Conservation (phyloP, 2,329 filamentous ascomycete species). For the Trichoderma atrobrunneum region DNA sequence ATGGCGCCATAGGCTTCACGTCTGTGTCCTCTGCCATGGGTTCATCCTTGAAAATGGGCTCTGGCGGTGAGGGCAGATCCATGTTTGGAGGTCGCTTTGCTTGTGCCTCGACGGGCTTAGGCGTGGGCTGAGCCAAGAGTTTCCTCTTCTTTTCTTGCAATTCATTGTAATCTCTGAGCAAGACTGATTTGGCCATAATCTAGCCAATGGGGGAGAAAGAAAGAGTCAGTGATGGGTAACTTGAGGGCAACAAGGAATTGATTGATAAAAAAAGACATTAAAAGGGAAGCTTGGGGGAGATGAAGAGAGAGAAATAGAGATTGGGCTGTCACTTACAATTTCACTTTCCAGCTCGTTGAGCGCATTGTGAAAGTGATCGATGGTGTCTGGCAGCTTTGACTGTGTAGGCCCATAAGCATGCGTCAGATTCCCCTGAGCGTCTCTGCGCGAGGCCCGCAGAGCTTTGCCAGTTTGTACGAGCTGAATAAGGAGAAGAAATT, state of each 20-base stretch:
- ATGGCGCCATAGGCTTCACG: slow-evolving; percentile 48
- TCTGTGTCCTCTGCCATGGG: slow-evolving; percentile 35
- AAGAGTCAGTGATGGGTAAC: neutral
- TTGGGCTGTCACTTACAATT: slow-evolving; percentile 45
- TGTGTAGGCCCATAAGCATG: slow-evolving; percentile 35
- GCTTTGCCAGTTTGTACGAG: slow-evolving; percentile 59
- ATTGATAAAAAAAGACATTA: neutral
- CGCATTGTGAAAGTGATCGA: slow-evolving; percentile 49
- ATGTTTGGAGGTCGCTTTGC: slow-evolving; percentile 37
- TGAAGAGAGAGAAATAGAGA: neutral
- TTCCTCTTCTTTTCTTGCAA: slow-evolving; percentile 31
- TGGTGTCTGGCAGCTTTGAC: slow-evolving; percentile 46
- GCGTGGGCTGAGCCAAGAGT: slow-evolving; percentile 19
- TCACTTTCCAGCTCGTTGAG: slow-evolving; percentile 57
- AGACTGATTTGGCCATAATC: slow-evolving; percentile 52
- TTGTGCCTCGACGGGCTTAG: slow-evolving; percentile 35
- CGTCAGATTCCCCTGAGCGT: slow-evolving; percentile 40
- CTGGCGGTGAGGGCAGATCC: slow-evolving; percentile 37
- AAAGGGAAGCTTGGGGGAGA: neutral
- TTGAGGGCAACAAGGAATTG: neutral
- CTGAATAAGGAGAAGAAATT: slow-evolving; percentile 34
- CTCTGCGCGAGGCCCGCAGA: slow-evolving; percentile 47
- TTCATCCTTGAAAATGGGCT: slow-evolving; percentile 29
- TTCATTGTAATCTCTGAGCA: slow-evolving; percentile 52
- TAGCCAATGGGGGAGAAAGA: slow-evolving; percentile 19